Evolutionary conservation across 83 land plant genomes (phyloP), one percentile per base, ranked within the genome.

Genomic region (Isoetes engelmannii): DNA sequence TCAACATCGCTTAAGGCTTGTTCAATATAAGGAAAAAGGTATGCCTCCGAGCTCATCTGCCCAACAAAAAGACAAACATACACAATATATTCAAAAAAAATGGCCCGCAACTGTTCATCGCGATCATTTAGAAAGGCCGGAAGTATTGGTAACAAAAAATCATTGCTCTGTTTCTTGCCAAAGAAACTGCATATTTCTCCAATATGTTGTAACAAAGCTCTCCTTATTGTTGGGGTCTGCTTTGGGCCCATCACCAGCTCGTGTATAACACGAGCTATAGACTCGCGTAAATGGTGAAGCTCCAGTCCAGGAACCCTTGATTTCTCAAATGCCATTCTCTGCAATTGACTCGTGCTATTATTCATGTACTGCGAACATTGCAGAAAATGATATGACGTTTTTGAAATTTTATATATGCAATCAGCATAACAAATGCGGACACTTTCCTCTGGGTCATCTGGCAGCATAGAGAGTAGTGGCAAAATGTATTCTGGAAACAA

Each of bases 371-470:
- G 71, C 12, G 93, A 86, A 57, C 81, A 76, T 70, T 79, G 65
- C 61, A 91, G 68, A 68, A 95, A 91, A n/a, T 91, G 81, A 65
- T 78, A 82, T 19, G 95, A 86, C 47, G 94, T 87, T 47, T 80
- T 74, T 41, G 94, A 94, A 73, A 95, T 85, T 77, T 92, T 89
- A 53, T 80, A 84, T 19, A 95, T 85, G 63, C 86, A 92, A 68
- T 86, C 79, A 54, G 97, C 85, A 81, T 95, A 95, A 72, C 94
- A 92, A 37, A 95, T 95, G 57, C 99, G 85, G 19, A 95, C 99
- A 84, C 92, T 88, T 78, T 95, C 99, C 70, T 95, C 99, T 18
- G 99, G 86, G 78, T 95, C 99, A 84, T 95, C 97, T 67, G 99
- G 99, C 68, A 95, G 84, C 84, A 81, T 86, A 46, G 99, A 95